Base-by-base conservation (phyloP, 2,329 filamentous ascomycete species). In the Alternaria ethzedia region DNA sequence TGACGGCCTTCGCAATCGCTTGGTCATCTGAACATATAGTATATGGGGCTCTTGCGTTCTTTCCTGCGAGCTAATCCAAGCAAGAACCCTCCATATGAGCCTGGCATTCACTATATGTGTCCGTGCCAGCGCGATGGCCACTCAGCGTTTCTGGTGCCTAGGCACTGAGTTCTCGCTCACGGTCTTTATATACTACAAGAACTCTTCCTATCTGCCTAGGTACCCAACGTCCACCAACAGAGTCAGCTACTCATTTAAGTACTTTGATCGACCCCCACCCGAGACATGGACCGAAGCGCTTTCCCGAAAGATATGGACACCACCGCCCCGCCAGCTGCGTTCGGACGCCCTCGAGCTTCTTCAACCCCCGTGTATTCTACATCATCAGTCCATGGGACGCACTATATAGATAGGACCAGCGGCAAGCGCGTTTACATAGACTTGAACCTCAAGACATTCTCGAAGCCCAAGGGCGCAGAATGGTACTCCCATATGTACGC, bases 361-460 rank as follows among this genome's bases (percentile, higher is more conserved):
- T 50, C 46, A 6, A n/a, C 28, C 23, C 46, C 46, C 20, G 46
- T 50, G 4, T 50, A 20, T n/a, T 50, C 46, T 11, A 49, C 25
- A 28, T 49, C 46, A 26, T 4, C 26, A 2, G 3, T 49, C 6
- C 46, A 49, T 17, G 23, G 46, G 10, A 49, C 25, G 26, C 25
- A 50, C n/a, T 17, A 30, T 10, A 50, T 50, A n/a, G 9, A 50
- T 9, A 50, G 8, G 5, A 50, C 26, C 6, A 50, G n/a, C 15
- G 25, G 46, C 11, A 50, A 50, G 12, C 46, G 46, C 9, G 46
- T 20, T 6, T 50, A 50, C 9, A 17, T 25, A 11, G 46, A n/a
- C n/a, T 17, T 26, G 2, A 13, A 50, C 26, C 10, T 50, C 5
- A 13, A 50, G 9, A 28, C 25, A 17, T 26, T 50, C 12, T 25